Evolutionary conservation across 495 filamentous ascomycete genomes (phyloP), one percentile per base, ranked within the genome.

Genomic region (Annulohypoxylon moriforme): DNA sequence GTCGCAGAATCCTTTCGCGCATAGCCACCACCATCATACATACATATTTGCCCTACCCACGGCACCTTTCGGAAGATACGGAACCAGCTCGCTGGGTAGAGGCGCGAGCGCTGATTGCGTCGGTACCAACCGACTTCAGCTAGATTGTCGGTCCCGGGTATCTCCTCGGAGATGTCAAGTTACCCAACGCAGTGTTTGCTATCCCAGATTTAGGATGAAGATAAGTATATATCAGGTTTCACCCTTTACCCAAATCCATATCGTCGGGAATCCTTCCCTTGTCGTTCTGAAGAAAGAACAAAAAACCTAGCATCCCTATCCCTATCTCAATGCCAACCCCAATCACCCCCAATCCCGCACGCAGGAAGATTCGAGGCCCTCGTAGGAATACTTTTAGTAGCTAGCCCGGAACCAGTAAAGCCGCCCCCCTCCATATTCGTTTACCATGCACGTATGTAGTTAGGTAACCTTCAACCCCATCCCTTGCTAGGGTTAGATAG

Each of bases 41-140:
- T 36, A 55, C 49, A 53, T 36, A 42, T 14, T 16, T 63, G 34
- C 18, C 62, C 61, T 66, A 53, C 58, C 42, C 25, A 10, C 31
- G 49, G 66, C 42, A 36, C 68, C 22, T 25, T 33, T 67, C 66
- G 66, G 70, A 64, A 33, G 34, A 50, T 20, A 16, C 62, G 64
- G 71, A 69, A 38, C 71, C 71, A 63, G 42, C 50, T 52, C 18
- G 22, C 70, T 73, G 70, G 70, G 68, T 62, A 61, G 34, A 53
- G 27, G 11, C 20, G 29, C 49, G 66, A 57, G 60, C 49, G 58
- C 55, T 73, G 70, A 69, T 73, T 73, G 71, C 38, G 66, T 69
- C 71, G 71, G 71, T 20, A 63, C 31, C 47, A 69, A 63, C 71
- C 71, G 71, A 69, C 49, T 50, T 44, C 27, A 61, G 40, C 57